Evolutionary conservation across 352 stramenopile species (phyloP), one percentile per base, ranked within the genome.

Genomic region (Globisporangium megalacanthum): DNA sequence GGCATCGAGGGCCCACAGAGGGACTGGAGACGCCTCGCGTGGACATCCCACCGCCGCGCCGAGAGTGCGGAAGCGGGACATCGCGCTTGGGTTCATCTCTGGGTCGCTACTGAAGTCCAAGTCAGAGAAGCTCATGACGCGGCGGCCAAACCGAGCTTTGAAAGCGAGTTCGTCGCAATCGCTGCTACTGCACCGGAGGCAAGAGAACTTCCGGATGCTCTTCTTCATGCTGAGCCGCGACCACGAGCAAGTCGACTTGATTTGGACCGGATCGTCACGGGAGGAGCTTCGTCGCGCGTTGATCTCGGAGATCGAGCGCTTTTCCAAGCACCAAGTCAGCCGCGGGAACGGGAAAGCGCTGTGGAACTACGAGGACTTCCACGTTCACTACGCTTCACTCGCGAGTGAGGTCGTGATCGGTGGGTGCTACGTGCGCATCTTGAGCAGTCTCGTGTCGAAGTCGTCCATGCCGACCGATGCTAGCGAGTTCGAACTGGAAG

Each of bases 361-460:
- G 15, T 99, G 96, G 96, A 99, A 99, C 64, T 94, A 97, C 58
- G 89, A 98, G 69, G 92, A 98, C 68, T 99, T 98, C 56, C 61
- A 54, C 14, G 89, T 99, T 13, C 64, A 83, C 1, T 99, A 98
- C 66, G 57, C 79, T 25, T 97, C 86, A 33, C 68, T 99, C 7
- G 65, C 71, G 13, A 69, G 83, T 22, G 93, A 98, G 66, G 60
- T 96, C 2, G 62, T 87, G 22, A 90, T 98, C 33, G 93, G 89
- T 25, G 89, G 78, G 22, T 89, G 90, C 47, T 98, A 98, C 62
- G 76, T 98, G 15, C 72, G 84, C 19, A 74, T 89, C 20, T 51
- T 92, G 20, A 70, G 73, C 37, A 65, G 60, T 20, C 70, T 88
- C 36, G 59, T 54, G 44, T 69, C 57, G 19, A 81, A 75, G 52